Base-by-base conservation (phyloP, 164 flowering plant species). In the Magnolia officinalis region DNA sequence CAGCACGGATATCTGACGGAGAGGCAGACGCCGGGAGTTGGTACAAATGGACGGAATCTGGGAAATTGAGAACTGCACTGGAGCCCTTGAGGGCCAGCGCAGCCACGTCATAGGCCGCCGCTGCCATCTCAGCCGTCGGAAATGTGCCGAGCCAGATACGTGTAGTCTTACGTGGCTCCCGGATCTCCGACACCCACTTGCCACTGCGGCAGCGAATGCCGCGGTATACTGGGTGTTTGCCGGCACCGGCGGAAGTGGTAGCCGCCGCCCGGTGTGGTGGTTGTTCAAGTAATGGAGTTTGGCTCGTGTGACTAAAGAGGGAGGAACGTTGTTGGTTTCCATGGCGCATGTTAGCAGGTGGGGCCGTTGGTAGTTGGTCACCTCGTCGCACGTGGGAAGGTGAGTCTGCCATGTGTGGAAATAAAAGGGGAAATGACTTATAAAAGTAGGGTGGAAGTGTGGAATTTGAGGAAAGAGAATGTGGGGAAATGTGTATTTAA, bases 131-230 rank as follows among this genome's bases (percentile, higher is more conserved):
- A 55, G 97, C 83, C 0, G 89, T 82, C 0, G 89, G 85, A 71
- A 75, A 90, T 0, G 95, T 92, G 6, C 97, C 97, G 1, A 92
- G 92, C 97, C 97, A 92, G 50, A 92, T 89, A 0, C 97, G 85
- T 0, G 88, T 78, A 0, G 88, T 83, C 79, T 90, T 90, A 0
- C 88, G 83, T 2, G 97, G 97, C 78, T 91, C 90, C 8, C 97
- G 89, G 70, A 92, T 87, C 74, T 92, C 97, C 7, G 92, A 92
- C 72, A 92, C 97, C 94, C 97, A 92, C 75, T 90, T 89, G 4
- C 90, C 88, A 58, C 92, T 84, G 59, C 97, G 83, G 83, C 83
- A 76, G 21, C 96, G 85, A 66, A 91, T 83, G 67, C 96, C 96
- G 1, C 88, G 79, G 77, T 88, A 91, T 20, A 59, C 18, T 1